Percentiles rank a stretch among this genome's conserved stretches.
These are phyloP conservation scores for Aspergillus sp. DNA, from an alignment of 2,329 filamentous ascomycete species.

Conservation along the genomic window DNA sequence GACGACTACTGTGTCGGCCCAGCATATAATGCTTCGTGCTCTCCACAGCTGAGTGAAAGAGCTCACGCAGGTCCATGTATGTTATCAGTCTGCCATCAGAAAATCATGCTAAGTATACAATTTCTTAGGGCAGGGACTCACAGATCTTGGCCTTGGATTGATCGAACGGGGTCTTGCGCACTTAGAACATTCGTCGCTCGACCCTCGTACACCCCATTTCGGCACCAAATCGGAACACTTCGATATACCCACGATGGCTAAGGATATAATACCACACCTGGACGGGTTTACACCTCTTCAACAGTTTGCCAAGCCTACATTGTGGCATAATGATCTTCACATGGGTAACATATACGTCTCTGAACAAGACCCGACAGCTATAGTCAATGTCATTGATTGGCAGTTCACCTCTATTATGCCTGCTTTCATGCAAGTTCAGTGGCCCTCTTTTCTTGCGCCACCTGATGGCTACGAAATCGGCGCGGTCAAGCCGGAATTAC, in stretches of 20 bases:
- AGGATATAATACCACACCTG: slow-evolving; percentile 12
- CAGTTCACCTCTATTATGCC: slow-evolving; percentile 24
- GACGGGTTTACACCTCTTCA: not conserved
- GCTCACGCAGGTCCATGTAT: slow-evolving; percentile 20
- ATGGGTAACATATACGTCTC: slow-evolving; percentile 27
- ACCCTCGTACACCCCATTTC: slow-evolving; percentile 14
- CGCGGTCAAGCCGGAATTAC: slow-evolving; percentile 21
- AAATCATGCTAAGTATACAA: not conserved
- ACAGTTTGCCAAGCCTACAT: slow-evolving; percentile 12
- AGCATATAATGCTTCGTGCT: slow-evolving; percentile 11
- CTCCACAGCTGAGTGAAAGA: slow-evolving; percentile 9
- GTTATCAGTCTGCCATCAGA: not conserved
- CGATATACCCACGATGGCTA: slow-evolving; percentile 2
- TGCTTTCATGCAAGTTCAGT: slow-evolving; percentile 21
- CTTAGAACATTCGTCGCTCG: slow-evolving; percentile 5
- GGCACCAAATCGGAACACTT: slow-evolving; percentile 16
- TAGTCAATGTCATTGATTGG: slow-evolving; percentile 25
- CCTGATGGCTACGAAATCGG: slow-evolving; percentile 22
- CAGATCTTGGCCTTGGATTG: slow-evolving; percentile 14
- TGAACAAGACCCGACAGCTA: slow-evolving; percentile 18
- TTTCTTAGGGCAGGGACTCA: slow-evolving; percentile 11
- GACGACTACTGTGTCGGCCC: slow-evolving; percentile 20
- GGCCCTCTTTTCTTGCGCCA: slow-evolving; percentile 17
- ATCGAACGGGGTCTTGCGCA: slow-evolving; percentile 13
- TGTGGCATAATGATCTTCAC: slow-evolving; percentile 25